Conservation (phyloP, 805 yeast species). For the Metschnikowia drakensbergensis region DNA sequence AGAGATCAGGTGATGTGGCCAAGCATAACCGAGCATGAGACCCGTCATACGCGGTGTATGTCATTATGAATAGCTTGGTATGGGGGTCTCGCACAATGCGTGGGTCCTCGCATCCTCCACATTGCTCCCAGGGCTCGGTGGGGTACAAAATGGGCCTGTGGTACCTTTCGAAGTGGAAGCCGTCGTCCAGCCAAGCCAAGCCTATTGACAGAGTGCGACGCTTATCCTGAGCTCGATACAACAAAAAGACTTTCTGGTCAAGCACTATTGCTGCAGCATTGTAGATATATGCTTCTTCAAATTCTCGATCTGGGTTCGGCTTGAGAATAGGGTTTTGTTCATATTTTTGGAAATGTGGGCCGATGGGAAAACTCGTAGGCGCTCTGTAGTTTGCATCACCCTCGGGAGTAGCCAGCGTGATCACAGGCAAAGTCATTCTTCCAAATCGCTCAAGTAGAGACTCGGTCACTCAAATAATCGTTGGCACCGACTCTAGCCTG, state of each 20-base stretch:
- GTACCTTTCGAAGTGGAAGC: conserved; percentile 29
- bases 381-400: conserved; percentile 32
- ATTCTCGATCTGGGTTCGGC: conserved; percentile 36
- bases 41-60: conserved; percentile 40
- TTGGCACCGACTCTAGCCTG: no score
- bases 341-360: conserved; percentile 35
- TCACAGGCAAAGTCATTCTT: conserved; percentile 20
- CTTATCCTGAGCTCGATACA: conserved; percentile 39
- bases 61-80: conserved; percentile 33
- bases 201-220: conserved; percentile 34
- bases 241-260: conserved; percentile 32
- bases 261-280: conserved; percentile 43
- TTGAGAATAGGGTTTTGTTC: conserved; percentile 34
- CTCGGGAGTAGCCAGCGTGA: conserved; percentile 23
- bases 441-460: no score
- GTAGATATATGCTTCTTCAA: conserved; percentile 37
- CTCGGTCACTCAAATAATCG: no score
- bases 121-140: conserved; percentile 37
- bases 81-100: conserved; percentile 37
- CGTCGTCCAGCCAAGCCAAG: conserved; percentile 40
- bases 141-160: conserved; percentile 32
- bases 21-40: conserved; percentile 36
- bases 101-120: conserved; percentile 44
- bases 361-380: conserved; percentile 38
- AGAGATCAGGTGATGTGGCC: conserved; percentile 34